phyloP scores from a whole-genome alignment of 1,284 basidiomycete genomes.

The Coniferiporia weirii region DNA sequence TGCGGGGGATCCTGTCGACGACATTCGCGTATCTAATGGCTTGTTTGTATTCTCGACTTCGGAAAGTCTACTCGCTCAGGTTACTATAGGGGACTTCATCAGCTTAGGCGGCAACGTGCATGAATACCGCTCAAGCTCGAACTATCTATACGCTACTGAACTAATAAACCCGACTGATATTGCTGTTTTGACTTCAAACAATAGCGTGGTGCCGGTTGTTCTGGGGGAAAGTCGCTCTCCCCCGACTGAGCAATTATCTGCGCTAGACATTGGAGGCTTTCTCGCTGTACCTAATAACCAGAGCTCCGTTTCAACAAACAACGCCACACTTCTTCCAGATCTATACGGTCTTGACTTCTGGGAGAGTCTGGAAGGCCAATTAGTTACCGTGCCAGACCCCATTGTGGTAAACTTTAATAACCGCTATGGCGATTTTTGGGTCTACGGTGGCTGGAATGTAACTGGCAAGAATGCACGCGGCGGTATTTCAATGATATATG shows the following conservation, averaged over 20 bases:
- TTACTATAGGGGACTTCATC: slow-evolving; percentile 39
- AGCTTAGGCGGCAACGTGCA: slow-evolving; percentile 42
- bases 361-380: slow-evolving; percentile 56
- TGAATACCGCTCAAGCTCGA: slow-evolving; percentile 45
- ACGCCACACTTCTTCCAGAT: slow-evolving; percentile 45
- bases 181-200: slow-evolving; percentile 40
- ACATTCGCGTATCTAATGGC: slow-evolving; percentile 47
- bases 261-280: slow-evolving; percentile 49
- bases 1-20: slow-evolving; percentile 38
- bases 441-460: slow-evolving; percentile 51
- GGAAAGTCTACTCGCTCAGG: slow-evolving; percentile 28
- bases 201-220: slow-evolving; percentile 42
- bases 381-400: slow-evolving; percentile 50
- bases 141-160: slow-evolving; percentile 50
- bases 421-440: slow-evolving; percentile 54
- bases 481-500: slow-evolving; percentile 48
- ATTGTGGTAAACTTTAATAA: slow-evolving; percentile 47
- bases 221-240: slow-evolving; percentile 51
- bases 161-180: slow-evolving; percentile 41
- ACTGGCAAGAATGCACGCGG: slow-evolving; percentile 54
- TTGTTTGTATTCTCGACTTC: slow-evolving; percentile 46
- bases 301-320: slow-evolving; percentile 41
- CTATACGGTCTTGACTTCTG: slow-evolving; percentile 53
- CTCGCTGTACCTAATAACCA: slow-evolving; percentile 52
- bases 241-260: slow-evolving; percentile 44